Evolutionary conservation across 208 protist genomes (phyloP).

Genomic region (Trichomonas tenax): DNA sequence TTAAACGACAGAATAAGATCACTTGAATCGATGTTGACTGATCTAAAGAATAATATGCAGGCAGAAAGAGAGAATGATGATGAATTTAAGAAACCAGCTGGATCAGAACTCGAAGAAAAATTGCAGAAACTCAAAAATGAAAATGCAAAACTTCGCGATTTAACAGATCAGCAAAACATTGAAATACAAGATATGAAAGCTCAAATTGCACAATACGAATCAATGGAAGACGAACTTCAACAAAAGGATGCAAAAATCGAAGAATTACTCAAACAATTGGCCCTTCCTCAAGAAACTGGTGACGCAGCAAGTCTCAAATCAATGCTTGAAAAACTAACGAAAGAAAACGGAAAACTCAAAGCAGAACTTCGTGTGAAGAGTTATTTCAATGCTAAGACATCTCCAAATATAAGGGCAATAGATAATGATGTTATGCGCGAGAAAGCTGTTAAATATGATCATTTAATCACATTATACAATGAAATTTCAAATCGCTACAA

Average conservation of each 20-base stretch:
- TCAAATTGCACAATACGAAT: neutral
- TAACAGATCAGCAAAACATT: neutral
- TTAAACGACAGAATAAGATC: neutral
- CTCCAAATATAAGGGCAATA: neutral
- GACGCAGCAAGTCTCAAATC: neutral
- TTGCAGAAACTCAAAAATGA: neutral
- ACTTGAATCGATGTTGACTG: neutral
- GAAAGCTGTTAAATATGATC: neutral
- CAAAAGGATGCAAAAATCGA: neutral
- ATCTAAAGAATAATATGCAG: neutral
- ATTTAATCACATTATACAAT: neutral
- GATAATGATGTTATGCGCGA: neutral
- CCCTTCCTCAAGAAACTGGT: neutral
- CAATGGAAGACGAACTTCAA: neutral
- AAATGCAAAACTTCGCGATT: neutral
- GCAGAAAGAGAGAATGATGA: neutral
- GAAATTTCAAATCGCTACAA: neutral
- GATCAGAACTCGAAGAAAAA: neutral
- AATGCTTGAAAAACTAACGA: neutral
- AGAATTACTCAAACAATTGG: neutral
- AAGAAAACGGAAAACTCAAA: neutral
- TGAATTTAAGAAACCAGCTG: neutral
- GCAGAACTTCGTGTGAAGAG: neutral
- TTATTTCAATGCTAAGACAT: neutral
- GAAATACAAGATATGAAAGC: neutral